Evolutionary conservation across 306 rosid genomes (phyloP).

Genomic region (Hippophae rhamnoides): DNA sequence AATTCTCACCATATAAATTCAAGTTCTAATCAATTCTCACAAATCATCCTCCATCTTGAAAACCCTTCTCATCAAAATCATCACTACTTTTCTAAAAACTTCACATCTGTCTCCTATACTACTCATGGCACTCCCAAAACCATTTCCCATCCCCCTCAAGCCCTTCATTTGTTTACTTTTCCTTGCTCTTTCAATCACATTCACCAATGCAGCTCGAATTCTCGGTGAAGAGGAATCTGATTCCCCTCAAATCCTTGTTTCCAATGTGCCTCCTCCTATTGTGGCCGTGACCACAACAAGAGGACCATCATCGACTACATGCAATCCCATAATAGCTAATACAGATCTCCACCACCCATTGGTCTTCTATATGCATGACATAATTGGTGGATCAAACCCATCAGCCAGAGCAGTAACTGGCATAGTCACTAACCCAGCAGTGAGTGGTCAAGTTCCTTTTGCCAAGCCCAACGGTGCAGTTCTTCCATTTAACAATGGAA

Average conservation of each 20-base stretch:
- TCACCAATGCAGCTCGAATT: constrained; percentile 25
- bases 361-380: constrained; percentile 69
- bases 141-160: constrained; percentile 6
- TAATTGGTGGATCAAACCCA: constrained; percentile 74
- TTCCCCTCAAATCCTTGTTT: constrained; percentile 13
- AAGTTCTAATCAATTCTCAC: not conserved
- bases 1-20: constrained; percentile 10
- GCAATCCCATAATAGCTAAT: constrained; percentile 5
- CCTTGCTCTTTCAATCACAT: constrained; percentile 18
- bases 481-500: constrained; percentile 40
- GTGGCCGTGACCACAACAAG: constrained; percentile 12
- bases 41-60: not conserved
- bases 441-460: constrained; percentile 69
- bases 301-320: constrained; percentile 1
- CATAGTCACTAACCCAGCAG: constrained; percentile 58
- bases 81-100: not conserved
- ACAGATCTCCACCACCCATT: constrained; percentile 24
- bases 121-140: constrained; percentile 24
- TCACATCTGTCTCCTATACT: no score
- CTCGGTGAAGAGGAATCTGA: constrained; percentile 21
- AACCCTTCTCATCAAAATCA: not conserved
- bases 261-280: constrained; percentile 25
- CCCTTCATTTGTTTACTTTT: constrained; percentile 17
- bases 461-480: constrained; percentile 86
- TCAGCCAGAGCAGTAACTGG: constrained; percentile 69